Conservation (phyloP, 441 rosid species). For the Euphorbia neoarborescens region DNA sequence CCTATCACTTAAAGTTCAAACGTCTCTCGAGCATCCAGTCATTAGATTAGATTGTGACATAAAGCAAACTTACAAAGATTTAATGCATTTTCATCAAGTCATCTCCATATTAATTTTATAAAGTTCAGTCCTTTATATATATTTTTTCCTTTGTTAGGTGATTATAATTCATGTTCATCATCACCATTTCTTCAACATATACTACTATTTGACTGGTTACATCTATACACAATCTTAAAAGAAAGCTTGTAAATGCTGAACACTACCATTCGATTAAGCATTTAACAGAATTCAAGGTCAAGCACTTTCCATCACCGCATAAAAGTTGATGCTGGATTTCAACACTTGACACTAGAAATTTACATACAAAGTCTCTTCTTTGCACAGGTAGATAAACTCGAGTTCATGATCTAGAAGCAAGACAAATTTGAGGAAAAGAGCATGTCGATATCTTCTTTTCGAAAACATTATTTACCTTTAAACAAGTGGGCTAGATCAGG, state of each 20-base stretch:
- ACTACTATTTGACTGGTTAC: neutral
- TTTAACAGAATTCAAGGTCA: neutral
- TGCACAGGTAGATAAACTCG: neutral
- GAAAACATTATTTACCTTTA: slow-evolving; percentile 8
- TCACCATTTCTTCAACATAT: neutral
- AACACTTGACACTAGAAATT: neutral
- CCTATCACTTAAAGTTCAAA: neutral
- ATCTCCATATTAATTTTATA: neutral
- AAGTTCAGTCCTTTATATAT: neutral
- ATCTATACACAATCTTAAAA: neutral
- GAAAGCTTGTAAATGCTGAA: neutral
- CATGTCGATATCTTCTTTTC: neutral
- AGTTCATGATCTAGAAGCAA: neutral
- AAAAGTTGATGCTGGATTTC: neutral
- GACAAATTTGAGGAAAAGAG: neutral
- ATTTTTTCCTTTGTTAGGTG: neutral
- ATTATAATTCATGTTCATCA: neutral
- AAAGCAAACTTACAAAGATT: neutral
- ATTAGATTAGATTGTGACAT: neutral
- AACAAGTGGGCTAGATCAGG: slow-evolving; percentile 66
- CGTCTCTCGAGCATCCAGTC: neutral
- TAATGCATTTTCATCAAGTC: neutral
- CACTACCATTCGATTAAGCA: neutral
- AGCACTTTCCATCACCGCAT: neutral
- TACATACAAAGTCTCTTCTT: neutral